phyloP scores from a whole-genome alignment of 352 stramenopile genomes.

The Pythium phragmiticola region DNA sequence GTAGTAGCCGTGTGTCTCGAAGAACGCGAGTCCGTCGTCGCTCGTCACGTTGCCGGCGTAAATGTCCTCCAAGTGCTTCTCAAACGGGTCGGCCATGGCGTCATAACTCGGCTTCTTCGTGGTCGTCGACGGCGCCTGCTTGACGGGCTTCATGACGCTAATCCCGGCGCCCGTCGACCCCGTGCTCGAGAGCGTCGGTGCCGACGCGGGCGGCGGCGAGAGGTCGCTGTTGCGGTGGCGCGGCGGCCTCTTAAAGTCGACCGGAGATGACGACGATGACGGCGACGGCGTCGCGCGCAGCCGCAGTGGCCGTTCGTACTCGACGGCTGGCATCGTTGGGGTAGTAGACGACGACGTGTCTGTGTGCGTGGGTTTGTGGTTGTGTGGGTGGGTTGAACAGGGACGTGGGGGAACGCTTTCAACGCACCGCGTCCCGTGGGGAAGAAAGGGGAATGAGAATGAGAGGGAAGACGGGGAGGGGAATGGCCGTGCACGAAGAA shows the following conservation, averaged over 20 bases:
- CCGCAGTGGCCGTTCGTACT: not conserved
- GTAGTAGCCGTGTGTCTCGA: conserved; percentile 82
- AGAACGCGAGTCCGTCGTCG: conserved; percentile 68
- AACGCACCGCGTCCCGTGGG: no score
- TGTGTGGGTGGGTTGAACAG: no score
- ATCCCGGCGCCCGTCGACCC: conserved; percentile 1
- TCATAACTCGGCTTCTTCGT: conserved; percentile 6
- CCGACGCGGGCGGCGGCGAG: not conserved
- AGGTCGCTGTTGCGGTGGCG: conserved; percentile 15
- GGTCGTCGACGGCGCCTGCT: not conserved
- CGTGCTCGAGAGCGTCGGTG: not conserved
- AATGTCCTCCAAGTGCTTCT: conserved; percentile 61
- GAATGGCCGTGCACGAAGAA: no score
- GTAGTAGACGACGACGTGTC: not conserved
- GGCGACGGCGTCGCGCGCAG: no score
- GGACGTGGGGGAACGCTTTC: no score
- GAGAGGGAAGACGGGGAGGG: no score
- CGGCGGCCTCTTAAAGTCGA: conserved; percentile 12
- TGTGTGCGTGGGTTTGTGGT: no score
- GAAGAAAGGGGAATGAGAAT: no score
- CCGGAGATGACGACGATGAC: not conserved
- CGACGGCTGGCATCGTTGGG: conserved; percentile 7
- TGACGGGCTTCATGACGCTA: conserved; percentile 15
- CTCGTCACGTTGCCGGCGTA: conserved; percentile 49
- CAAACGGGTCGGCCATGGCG: conserved; percentile 42